These are phyloP conservation scores for Thielaviopsis euricoi DNA, from an alignment of 2,329 filamentous ascomycete genomes.

Conservation along the genomic window DNA sequence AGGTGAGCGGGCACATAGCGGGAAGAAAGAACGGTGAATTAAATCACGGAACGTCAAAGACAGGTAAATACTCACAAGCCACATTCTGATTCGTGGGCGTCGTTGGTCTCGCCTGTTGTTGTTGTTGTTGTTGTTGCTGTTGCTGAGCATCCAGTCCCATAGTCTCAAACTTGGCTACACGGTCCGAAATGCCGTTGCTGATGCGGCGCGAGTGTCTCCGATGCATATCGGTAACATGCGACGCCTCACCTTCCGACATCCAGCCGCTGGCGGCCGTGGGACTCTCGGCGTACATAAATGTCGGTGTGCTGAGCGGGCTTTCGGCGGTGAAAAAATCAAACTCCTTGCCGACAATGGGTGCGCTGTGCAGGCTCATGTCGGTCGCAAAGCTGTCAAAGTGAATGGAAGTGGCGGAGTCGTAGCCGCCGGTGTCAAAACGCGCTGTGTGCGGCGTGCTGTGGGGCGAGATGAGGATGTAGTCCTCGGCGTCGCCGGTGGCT, in stretches of 20 bases:
- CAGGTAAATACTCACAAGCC: constrained; percentile 30
- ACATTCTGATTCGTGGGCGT: constrained; percentile 28
- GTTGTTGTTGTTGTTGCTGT: neutral
- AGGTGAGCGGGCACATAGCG: too few species aligned
- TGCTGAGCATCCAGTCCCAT: constrained; percentile 17
- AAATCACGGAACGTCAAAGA: neutral
- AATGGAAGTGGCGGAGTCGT: constrained; percentile 26
- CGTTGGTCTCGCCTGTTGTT: constrained; percentile 2
- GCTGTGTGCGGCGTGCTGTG: constrained; percentile 37
- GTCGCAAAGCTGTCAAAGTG: constrained; percentile 30
- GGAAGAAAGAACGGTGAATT: neutral
- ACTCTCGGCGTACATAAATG: constrained; percentile 32
- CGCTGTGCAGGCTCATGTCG: constrained; percentile 8
- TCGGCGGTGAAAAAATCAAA: constrained; percentile 33
- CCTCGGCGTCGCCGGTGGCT: constrained; percentile 24
- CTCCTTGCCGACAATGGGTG: constrained; percentile 23
- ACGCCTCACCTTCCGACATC: constrained; percentile 32
- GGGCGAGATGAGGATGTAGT: constrained; percentile 37
- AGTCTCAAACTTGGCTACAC: constrained; percentile 42
- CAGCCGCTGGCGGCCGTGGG: constrained; percentile 26
- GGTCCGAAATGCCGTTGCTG: constrained; percentile 44
- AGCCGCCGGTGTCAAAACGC: constrained; percentile 33
- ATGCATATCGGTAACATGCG: constrained; percentile 22
- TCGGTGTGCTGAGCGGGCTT: constrained; percentile 30
- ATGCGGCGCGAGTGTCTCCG: constrained; percentile 25